These are phyloP conservation scores for Sclerotinia nivalis DNA, from an alignment of 2,329 filamentous ascomycete species.

Conservation along the genomic window DNA sequence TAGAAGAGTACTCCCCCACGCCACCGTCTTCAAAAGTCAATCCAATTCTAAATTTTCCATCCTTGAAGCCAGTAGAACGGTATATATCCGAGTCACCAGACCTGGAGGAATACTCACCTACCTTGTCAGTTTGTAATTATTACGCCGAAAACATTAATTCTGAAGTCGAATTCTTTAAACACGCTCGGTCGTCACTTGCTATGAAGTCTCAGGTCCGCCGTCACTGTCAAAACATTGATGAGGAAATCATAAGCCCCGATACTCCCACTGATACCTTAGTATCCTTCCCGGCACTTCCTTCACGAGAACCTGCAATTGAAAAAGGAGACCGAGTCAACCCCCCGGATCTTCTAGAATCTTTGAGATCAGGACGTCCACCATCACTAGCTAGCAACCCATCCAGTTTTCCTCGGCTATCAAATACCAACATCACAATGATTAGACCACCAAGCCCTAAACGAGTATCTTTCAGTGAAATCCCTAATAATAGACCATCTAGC, in stretches of 20 bases:
- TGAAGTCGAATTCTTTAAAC: constrained; percentile 33
- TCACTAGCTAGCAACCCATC: neutral
- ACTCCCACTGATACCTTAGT: constrained; percentile 14
- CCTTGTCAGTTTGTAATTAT: constrained; percentile 33
- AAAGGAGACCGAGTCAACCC: neutral
- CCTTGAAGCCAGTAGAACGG: constrained; percentile 4
- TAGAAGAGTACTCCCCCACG: constrained; percentile 21
- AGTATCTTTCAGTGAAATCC: neutral
- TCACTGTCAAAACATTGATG: constrained; percentile 27
- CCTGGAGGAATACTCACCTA: constrained; percentile 29
- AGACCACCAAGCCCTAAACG: neutral
- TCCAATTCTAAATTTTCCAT: constrained; percentile 26
- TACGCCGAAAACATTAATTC: constrained; percentile 28
- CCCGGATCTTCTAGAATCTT: neutral
- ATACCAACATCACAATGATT: neutral
- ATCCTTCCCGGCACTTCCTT: constrained; percentile 8
- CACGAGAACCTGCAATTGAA: no score
- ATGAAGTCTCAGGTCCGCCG: constrained; percentile 27
- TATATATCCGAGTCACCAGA: constrained; percentile 16
- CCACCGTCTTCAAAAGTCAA: constrained; percentile 32
- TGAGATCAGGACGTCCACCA: neutral
- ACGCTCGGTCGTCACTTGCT: constrained; percentile 15
- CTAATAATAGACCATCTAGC: neutral
- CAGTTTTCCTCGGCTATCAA: neutral
- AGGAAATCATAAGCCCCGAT: constrained; percentile 12